Base-by-base conservation (phyloP, 2,329 filamentous ascomycete genomes). In the Nectriaceae sp. region DNA sequence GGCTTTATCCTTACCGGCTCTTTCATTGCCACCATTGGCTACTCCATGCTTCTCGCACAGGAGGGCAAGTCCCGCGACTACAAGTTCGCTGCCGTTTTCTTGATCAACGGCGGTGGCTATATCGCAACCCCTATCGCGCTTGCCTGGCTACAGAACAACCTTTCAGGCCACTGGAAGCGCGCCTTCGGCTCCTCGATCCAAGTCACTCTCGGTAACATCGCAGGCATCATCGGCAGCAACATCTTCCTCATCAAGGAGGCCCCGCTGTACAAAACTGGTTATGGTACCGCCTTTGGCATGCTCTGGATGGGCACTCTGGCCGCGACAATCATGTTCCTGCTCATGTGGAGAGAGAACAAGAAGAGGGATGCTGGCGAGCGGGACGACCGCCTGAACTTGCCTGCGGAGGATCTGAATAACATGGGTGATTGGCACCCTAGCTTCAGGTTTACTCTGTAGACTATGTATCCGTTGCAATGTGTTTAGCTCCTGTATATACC, bases 131-230 rank as follows among this genome's bases (percentile, higher is more conserved):
- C 81, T 2, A 73, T 84, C 36, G 70, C 73, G 2, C 66, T 84
- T 21, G 76, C 72, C 5, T 85, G 81, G 80, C 66, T 84, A 10
- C 58, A 72, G 47, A 83, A 84, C 60, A 79, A 80, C 53, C 71
- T 82, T 54, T 74, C 71, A 1, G 80, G 80, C 1, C 78, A 82
- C 60, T 83, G 80, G 62, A 84, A 84, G 66, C 73, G 79, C 16
- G 70, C 73, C 0, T 71, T 84, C 21, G 72, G 74, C 5, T 71
- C 77, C 18, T 79, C 78, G 15, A 70, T 82, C 52, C 75, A 75
- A 68, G 53, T 64, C 40, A 59, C 74, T 49, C 69, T 79, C 4
- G 79, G 78, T 11, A 81, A 81, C 59, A 53, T 73, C 6, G 74
- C 70, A 0, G 78, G 77, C 3, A 74, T 80, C 41, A 67, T 81